Percentiles rank a stretch among this genome's conserved stretches.
These are phyloP conservation scores for Tuber melanosporum DNA, from an alignment of 495 filamentous ascomycete species.

Conservation along the genomic window DNA sequence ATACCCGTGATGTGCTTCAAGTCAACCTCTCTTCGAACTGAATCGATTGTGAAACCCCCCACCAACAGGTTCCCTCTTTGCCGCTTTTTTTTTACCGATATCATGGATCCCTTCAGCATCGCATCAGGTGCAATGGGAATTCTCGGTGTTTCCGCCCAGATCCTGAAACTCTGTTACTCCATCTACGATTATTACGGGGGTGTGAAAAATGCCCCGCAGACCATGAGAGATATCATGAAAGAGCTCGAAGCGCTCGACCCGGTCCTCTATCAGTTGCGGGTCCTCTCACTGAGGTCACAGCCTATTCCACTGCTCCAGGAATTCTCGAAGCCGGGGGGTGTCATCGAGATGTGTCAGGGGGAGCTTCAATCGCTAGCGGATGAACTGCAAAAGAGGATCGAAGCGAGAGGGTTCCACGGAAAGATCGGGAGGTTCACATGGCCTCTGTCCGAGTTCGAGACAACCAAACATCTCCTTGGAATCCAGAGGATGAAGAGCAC, in stretches of 20 bases:
- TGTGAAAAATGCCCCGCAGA: slow-evolving; percentile 14
- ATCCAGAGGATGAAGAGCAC: slow-evolving; percentile 18
- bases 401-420: slow-evolving; percentile 11
- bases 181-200: slow-evolving; percentile 18
- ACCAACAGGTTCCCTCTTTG: neutral
- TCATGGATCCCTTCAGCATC: neutral
- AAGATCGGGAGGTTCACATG: slow-evolving; percentile 9
- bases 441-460: slow-evolving; percentile 19
- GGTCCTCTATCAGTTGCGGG: slow-evolving; percentile 13
- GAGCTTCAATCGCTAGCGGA: slow-evolving; percentile 9
- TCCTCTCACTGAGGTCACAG: slow-evolving; percentile 1
- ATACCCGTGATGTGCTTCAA: neutral
- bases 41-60: neutral
- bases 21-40: neutral
- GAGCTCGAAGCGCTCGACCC: slow-evolving; percentile 15
- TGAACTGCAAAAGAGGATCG: slow-evolving; percentile 13
- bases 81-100: neutral
- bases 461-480: slow-evolving; percentile 13
- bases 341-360: neutral
- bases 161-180: neutral
- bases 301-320: slow-evolving; percentile 1
- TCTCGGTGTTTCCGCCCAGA: neutral
- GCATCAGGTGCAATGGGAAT: neutral
- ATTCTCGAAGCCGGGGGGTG: slow-evolving; percentile 4
- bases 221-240: slow-evolving; percentile 12